A percentile compares a stretch with the other conserved stretches of the same genome.
Conservation (phyloP, 2,329 filamentous ascomycete species). For the Monosporascus sp. region DNA sequence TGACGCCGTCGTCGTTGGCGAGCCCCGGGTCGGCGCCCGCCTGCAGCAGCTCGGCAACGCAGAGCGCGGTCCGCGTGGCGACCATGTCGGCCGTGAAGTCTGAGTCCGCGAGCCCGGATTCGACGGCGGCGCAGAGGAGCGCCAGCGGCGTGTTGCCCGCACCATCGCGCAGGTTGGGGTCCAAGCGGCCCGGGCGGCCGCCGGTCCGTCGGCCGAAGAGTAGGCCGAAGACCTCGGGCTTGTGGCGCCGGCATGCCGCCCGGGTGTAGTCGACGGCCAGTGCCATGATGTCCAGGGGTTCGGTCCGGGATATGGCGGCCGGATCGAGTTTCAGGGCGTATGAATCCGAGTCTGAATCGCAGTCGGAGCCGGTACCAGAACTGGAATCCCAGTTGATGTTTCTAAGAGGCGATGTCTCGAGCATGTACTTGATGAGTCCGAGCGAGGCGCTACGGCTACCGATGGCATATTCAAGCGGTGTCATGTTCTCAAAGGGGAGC, state of each 20-base stretch:
- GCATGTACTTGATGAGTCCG: neutral
- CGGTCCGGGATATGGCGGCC: neutral
- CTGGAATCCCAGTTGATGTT: neutral
- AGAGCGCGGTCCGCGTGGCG: conserved; percentile 5
- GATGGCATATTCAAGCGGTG: conserved; percentile 17
- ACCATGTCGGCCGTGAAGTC: conserved; percentile 4
- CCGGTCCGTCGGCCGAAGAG: conserved; percentile 1
- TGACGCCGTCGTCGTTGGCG: conserved; percentile 10
- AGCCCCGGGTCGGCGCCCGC: neutral
- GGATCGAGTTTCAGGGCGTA: neutral
- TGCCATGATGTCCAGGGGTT: neutral
- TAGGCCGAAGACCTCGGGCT: conserved; percentile 5
- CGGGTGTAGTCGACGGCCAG: conserved; percentile 6
- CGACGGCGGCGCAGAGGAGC: conserved; percentile 14
- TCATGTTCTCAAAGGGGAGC: conserved; percentile 8
- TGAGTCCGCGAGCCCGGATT: conserved; percentile 2
- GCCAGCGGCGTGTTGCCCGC: conserved; percentile 13
- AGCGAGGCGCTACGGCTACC: conserved; percentile 1
- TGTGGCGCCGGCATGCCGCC: conserved; percentile 12
- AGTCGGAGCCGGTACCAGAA: neutral
- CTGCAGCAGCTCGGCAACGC: conserved; percentile 5
- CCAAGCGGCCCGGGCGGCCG: neutral
- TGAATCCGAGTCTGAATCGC: neutral
- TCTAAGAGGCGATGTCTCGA: neutral
- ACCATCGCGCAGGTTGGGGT: conserved; percentile 5